Evolutionary conservation across 345 rosid species (phyloP), one percentile per base, ranked within the genome.

Genomic region (Sonneratia alba): DNA sequence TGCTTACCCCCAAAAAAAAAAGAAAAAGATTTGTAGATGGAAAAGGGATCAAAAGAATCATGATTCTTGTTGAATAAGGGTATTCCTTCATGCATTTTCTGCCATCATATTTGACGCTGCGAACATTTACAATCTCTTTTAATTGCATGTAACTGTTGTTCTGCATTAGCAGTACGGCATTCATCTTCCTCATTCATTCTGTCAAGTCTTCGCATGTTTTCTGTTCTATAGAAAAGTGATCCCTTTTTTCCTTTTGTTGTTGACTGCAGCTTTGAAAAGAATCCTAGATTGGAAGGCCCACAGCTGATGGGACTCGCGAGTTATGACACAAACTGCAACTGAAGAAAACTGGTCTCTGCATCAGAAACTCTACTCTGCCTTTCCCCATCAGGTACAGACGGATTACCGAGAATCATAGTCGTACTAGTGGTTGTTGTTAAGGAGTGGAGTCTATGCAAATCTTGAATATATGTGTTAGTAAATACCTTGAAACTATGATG

Each of bases 261-360:
- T 45, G 36, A 11, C 49, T 45, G 70, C 69, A 94, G 97, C 84
- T 91, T 94, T 79, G 97, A 86, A 84, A 89, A 87, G 66, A 91
- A 94, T 83, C 92, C 87, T 45, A 86, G 92, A 45, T 81, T 94
- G 67, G 99, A 91, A 85, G 99, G 99, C 61, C 99, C 99, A 0
- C 91, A 94, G 78, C 73, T 94, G 80, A 47, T 47, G 51, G 51
- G 51, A 10, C 51, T 47, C 15, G 51, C 51, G 13, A 47, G 51
- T 47, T 47, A 47, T 47, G 51, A 47, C 51, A 47, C 15, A 47
- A 47, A 47, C 51, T 47, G 51, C 51, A 13, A 47, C 3, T 47
- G 51, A 47, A 47, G 43, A 40, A 40, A 8, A 40, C 43, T 40
- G 43, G 1, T 40, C 1, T 4, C 43, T 47, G 14, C 51, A 47